Conservation (phyloP, 1,139 yeast genomes). For the Candida sp. region DNA sequence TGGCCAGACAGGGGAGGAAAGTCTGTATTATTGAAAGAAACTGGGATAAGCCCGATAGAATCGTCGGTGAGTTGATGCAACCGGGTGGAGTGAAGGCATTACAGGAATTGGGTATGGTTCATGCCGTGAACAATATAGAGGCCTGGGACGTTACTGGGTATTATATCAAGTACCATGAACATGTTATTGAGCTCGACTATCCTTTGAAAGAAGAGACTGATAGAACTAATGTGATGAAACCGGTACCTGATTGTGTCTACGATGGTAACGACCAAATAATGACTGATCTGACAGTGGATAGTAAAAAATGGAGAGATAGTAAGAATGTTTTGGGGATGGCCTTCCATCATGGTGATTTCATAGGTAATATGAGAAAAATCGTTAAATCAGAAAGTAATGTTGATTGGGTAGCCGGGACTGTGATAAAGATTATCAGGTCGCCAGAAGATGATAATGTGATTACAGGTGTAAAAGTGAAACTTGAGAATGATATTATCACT, state of each 20-base stretch:
- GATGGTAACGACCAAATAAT: slow-evolving; percentile 54
- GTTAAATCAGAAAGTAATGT: slow-evolving; percentile 68
- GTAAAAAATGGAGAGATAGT: slow-evolving; percentile 55
- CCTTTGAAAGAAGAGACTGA: slow-evolving; percentile 57
- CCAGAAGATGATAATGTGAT: slow-evolving; percentile 51
- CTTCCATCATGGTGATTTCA: slow-evolving; percentile 90
- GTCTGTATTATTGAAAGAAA: slow-evolving; percentile 82
- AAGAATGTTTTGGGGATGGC: slow-evolving; percentile 74
- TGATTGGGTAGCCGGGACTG: slow-evolving; percentile 80
- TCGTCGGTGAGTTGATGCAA: slow-evolving; percentile 95
- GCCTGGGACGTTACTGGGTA: slow-evolving; percentile 82
- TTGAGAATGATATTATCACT: slow-evolving; percentile 15
- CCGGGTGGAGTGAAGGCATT: slow-evolving; percentile 92
- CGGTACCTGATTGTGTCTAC: slow-evolving; percentile 52
- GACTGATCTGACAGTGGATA: slow-evolving; percentile 45
- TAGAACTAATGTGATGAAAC: slow-evolving; percentile 38
- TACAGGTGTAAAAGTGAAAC: slow-evolving; percentile 60
- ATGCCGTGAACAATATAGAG: slow-evolving; percentile 75
- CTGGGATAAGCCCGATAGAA: slow-evolving; percentile 89
- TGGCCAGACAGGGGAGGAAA: slow-evolving; percentile 86
- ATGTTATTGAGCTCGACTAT: slow-evolving; percentile 61
- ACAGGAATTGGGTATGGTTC: slow-evolving; percentile 74
- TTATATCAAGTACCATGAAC: slow-evolving; percentile 64
- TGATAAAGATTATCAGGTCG: slow-evolving; percentile 53
- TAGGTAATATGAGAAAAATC: slow-evolving; percentile 72